A percentile compares a stretch with the other conserved stretches of the same genome.
Conservation (phyloP, 2,329 filamentous ascomycete genomes). For the Cryoendolithus antarcticus region DNA sequence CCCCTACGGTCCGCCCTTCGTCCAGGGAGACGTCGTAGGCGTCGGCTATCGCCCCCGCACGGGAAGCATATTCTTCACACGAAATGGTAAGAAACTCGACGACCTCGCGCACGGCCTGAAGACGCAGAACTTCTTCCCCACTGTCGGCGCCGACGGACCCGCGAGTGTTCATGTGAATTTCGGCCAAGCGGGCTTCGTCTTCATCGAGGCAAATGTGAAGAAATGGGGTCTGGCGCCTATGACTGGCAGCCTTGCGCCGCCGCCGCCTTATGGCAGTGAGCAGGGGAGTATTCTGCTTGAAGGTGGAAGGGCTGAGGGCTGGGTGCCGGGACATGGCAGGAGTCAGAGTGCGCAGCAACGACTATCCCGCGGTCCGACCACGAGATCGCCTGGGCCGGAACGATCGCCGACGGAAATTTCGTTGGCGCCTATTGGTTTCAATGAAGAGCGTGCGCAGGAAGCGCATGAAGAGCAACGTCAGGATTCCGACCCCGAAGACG, state of each 20-base stretch:
- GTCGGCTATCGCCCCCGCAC: conserved; percentile 91
- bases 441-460: conserved; percentile 3
- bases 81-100: conserved; percentile 93
- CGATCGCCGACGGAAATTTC: conserved; percentile 83
- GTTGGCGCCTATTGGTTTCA: conserved; percentile 4
- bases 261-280: conserved; percentile 92
- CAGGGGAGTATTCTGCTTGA: conserved; percentile 93
- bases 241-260: conserved; percentile 86
- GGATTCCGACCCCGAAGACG: conserved; percentile 8
- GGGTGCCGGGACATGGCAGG: conserved; percentile 54
- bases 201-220: conserved; percentile 98
- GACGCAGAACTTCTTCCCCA: conserved; percentile 92
- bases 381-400: conserved; percentile 73
- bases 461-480: conserved; percentile 2
- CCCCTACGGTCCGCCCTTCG: conserved; percentile 68
- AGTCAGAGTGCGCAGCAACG: conserved; percentile 69
- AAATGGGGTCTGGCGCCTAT: conserved; percentile 97
- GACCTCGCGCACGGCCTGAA: conserved; percentile 90
- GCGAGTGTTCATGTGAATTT: conserved; percentile 93
- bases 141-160: conserved; percentile 89
- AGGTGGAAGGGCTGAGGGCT: conserved; percentile 50
- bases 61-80: conserved; percentile 92
- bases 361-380: conserved; percentile 50
- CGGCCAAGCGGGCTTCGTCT: conserved; percentile 94
- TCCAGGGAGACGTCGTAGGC: conserved; percentile 91